These are phyloP conservation scores for Quercus agrifolia DNA, from an alignment of 306 rosid species.

Conservation along the genomic window DNA sequence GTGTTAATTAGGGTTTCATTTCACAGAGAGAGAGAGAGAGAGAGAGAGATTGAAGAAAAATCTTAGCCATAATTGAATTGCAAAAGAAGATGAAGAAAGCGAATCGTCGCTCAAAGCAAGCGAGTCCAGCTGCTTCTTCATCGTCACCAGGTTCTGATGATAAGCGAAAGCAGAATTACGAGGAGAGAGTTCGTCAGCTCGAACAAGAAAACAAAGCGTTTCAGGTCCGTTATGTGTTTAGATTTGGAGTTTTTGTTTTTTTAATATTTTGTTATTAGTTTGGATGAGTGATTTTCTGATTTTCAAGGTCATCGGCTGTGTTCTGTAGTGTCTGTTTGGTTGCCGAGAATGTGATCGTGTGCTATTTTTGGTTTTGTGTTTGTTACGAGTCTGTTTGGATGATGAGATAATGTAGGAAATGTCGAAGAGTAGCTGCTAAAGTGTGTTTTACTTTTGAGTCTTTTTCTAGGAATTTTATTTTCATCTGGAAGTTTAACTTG, in stretches of 20 bases:
- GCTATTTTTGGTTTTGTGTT: neutral
- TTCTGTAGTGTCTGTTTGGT: slow-evolving; percentile 17
- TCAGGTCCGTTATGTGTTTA: slow-evolving; percentile 39
- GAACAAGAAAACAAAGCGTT: slow-evolving; percentile 52
- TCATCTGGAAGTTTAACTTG: neutral
- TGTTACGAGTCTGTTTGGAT: neutral
- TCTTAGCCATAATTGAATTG: neutral
- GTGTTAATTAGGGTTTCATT: slow-evolving; percentile 5
- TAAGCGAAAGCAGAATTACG: slow-evolving; percentile 22
- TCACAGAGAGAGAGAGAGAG: no score
- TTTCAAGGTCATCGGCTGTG: neutral
- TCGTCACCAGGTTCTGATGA: slow-evolving; percentile 30
- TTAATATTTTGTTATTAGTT: no score
- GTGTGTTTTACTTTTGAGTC: no score
- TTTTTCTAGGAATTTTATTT: no score
- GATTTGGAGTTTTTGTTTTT: neutral
- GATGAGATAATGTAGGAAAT: neutral
- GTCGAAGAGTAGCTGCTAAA: neutral
- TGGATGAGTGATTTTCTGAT: neutral
- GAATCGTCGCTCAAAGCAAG: slow-evolving; percentile 65
- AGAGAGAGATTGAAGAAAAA: neutral
- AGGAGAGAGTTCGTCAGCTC: slow-evolving; percentile 52
- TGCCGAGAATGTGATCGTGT: slow-evolving; percentile 11
- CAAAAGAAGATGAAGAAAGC: slow-evolving; percentile 50
- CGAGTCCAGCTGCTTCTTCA: slow-evolving; percentile 34